These are phyloP conservation scores for Pichia kudriavzevii DNA, from an alignment of 1,139 yeast genomes.

Conservation along the genomic window DNA sequence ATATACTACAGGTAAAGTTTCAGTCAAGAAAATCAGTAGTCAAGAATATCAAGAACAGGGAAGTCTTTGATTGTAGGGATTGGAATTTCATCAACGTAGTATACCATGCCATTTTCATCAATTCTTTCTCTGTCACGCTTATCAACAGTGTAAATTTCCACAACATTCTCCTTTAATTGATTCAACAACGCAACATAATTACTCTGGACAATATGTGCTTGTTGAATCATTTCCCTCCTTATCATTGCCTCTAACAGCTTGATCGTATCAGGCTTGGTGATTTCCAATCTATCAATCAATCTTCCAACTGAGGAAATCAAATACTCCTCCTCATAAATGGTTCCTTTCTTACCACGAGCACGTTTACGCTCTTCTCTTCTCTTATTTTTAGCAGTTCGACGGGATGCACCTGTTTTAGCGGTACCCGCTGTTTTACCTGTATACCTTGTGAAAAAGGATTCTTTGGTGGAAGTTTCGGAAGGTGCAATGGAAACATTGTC, in stretches of 20 bases:
- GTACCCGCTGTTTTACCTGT: slow-evolving; percentile 95
- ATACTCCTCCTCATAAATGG: slow-evolving; percentile 95
- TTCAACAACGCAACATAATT: slow-evolving; percentile 52
- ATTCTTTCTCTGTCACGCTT: slow-evolving; percentile 82
- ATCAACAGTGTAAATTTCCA: slow-evolving; percentile 71
- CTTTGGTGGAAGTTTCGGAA: slow-evolving; percentile 86
- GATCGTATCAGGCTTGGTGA: slow-evolving; percentile 67
- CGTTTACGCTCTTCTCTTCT: slow-evolving; percentile 93
- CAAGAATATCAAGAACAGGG: slow-evolving; percentile 49
- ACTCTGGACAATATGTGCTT: slow-evolving; percentile 76
- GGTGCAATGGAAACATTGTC: slow-evolving; percentile 95
- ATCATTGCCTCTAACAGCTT: slow-evolving; percentile 68
- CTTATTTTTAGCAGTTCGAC: slow-evolving; percentile 83
- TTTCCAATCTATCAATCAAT: slow-evolving; percentile 71
- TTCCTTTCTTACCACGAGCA: slow-evolving; percentile 96
- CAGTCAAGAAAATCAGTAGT: slow-evolving; percentile 32
- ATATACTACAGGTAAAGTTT: background rate
- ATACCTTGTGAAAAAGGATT: slow-evolving; percentile 88
- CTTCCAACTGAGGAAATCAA: slow-evolving; percentile 83
- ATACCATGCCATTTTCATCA: slow-evolving; percentile 82
- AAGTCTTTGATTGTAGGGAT: slow-evolving; percentile 55
- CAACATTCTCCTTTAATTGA: slow-evolving; percentile 50
- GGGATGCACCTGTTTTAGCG: slow-evolving; percentile 92
- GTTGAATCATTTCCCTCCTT: slow-evolving; percentile 65
- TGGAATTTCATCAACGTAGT: slow-evolving; percentile 66